phyloP scores from a whole-genome alignment of 345 rosid species.

The Eucalyptus curtisii region DNA sequence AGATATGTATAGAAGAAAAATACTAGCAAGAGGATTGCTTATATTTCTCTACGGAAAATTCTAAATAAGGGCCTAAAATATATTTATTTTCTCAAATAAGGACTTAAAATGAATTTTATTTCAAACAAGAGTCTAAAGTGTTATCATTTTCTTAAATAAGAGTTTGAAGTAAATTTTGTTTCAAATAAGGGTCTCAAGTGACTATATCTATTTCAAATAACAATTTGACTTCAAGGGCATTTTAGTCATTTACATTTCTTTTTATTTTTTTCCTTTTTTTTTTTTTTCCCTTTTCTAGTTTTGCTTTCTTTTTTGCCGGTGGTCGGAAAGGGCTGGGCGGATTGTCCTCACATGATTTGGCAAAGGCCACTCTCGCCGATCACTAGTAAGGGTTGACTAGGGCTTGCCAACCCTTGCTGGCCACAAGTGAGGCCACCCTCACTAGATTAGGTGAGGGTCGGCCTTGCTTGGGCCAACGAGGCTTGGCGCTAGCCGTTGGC shows the following conservation, averaged over 20 bases:
- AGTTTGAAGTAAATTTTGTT: too few species aligned
- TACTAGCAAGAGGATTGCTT: background rate
- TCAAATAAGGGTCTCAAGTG: too few species aligned
- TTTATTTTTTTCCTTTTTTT: too few species aligned
- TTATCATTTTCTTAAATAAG: rapidly evolving
- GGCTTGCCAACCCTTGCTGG: too few species aligned
- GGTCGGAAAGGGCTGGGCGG: rapidly evolving
- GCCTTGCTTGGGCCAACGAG: too few species aligned
- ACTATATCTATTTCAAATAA: rapidly evolving
- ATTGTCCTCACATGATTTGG: too few species aligned
- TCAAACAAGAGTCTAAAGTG: rapidly evolving
- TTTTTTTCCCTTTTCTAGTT: too few species aligned
- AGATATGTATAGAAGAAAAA: background rate
- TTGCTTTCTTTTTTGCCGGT: rapidly evolving
- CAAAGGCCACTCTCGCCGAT: rapidly evolving
- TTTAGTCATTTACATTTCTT: too few species aligned
- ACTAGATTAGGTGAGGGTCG: rapidly evolving
- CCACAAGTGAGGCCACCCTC: too few species aligned
- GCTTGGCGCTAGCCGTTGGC: rapidly evolving
- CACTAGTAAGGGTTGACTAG: rapidly evolving
- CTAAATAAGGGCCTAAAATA: too few species aligned
- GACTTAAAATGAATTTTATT: rapidly evolving
- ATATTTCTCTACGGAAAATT: background rate
- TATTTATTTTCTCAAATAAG: too few species aligned
- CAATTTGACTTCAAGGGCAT: rapidly evolving